Conservation (phyloP, 1,284 basidiomycete genomes). For the Ustilago loliicola region DNA sequence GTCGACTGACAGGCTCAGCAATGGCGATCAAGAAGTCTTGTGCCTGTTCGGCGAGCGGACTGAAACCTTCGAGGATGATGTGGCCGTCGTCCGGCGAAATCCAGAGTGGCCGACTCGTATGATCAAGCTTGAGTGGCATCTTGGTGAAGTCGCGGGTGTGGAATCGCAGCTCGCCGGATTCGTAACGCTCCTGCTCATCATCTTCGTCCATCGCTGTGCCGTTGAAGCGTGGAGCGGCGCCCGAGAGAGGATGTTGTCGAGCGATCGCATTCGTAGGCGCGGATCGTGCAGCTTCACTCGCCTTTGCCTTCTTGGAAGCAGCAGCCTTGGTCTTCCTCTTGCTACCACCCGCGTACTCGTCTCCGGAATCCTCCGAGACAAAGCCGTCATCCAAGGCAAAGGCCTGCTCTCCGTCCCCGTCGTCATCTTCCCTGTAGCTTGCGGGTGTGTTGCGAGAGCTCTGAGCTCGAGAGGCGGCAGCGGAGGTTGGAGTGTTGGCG, state of each 20-base stretch:
- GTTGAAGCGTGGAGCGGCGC: conserved; percentile 47
- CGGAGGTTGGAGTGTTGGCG: conserved; percentile 31
- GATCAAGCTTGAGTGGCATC: conserved; percentile 68
- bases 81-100: conserved; percentile 68
- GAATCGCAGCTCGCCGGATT: conserved; percentile 77
- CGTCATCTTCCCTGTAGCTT: conserved; percentile 23
- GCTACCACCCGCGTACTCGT: conserved; percentile 36
- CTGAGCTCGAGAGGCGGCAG: conserved; percentile 37
- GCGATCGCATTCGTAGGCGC: conserved; percentile 19
- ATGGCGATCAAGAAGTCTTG: conserved; percentile 99
- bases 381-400: conserved; percentile 44
- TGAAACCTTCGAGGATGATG: conserved; percentile 70
- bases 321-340: conserved; percentile 14
- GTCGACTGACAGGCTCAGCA: conserved; percentile 97
- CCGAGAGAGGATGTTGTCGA: conserved; percentile 50
- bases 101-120: conserved; percentile 67
- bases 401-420: conserved; percentile 35
- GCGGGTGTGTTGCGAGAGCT: conserved; percentile 29
- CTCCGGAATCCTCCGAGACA: conserved; percentile 51
- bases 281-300: conserved; percentile 3
- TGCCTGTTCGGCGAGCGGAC: conserved; percentile 93
- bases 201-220: conserved; percentile 47
- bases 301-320: conserved; percentile 19
- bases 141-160: conserved; percentile 73
- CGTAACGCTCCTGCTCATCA: conserved; percentile 42